Conservation (phyloP, 345 rosid species). For the Citrus hindsii region DNA sequence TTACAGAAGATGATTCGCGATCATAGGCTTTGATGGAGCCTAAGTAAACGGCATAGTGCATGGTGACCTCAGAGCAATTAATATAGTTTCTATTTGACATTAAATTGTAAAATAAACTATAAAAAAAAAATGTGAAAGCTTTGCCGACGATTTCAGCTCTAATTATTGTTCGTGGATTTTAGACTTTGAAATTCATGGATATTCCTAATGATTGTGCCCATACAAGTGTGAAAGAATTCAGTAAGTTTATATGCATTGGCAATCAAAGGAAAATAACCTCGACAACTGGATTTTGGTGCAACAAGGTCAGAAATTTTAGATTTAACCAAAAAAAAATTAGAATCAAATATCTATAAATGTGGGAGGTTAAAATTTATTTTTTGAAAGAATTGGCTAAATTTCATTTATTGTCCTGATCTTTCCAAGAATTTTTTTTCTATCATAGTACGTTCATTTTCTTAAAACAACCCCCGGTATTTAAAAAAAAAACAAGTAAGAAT, state of each 20-base stretch:
- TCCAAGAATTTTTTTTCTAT: no score
- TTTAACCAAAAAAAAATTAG: no score
- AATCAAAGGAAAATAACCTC: neutral
- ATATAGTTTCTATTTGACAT: slow-evolving; percentile 7
- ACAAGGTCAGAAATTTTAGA: neutral
- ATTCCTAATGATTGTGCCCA: neutral
- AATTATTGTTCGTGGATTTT: neutral
- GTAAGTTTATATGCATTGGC: neutral
- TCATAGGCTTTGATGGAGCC: neutral
- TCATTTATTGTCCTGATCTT: neutral
- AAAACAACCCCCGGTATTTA: no score
- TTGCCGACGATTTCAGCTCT: slow-evolving; percentile 5
- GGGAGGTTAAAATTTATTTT: neutral
- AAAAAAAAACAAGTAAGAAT: neutral
- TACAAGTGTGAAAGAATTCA: neutral
- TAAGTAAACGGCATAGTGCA: slow-evolving; percentile 14
- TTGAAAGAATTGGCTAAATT: no score
- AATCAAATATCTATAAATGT: neutral
- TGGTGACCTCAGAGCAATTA: slow-evolving; percentile 20
- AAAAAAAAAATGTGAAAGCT: neutral
- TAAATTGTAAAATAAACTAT: neutral
- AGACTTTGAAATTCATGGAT: neutral
- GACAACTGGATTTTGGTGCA: neutral
- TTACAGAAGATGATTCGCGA: neutral
- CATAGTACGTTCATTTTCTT: no score